These are phyloP conservation scores for Podochytrium sp. DNA, from an alignment of 192 early-diverging fungal species.

Conservation along the genomic window DNA sequence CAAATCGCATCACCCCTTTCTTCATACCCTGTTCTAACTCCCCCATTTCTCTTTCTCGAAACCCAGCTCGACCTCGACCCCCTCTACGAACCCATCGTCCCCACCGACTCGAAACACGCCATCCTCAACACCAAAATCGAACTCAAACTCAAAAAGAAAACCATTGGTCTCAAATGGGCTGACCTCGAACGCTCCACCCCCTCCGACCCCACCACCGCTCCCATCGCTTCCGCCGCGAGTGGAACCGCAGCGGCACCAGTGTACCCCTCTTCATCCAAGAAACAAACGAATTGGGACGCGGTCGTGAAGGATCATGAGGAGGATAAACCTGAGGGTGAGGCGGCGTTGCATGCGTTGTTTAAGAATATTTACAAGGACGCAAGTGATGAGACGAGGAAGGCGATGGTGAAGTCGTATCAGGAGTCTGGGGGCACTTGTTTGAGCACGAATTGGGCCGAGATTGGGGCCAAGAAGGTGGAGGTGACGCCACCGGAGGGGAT, in stretches of 20 bases:
- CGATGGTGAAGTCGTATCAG: slow-evolving; percentile 98
- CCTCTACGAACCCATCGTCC: slow-evolving; percentile 76
- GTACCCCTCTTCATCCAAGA: slow-evolving; percentile 53
- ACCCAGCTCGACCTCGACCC: slow-evolving; percentile 85
- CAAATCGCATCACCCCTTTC: background rate
- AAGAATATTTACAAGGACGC: slow-evolving; percentile 91
- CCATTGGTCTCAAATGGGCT: slow-evolving; percentile 82
- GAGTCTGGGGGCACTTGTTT: slow-evolving; percentile 95
- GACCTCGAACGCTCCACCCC: slow-evolving; percentile 62
- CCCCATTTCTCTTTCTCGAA: background rate
- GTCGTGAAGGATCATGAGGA: slow-evolving; percentile 72
- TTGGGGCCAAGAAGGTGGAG: slow-evolving; percentile 82
- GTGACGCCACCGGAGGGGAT: slow-evolving; percentile 92
- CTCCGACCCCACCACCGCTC: background rate
- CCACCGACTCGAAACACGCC: slow-evolving; percentile 52
- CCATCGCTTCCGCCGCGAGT: slow-evolving; percentile 34
- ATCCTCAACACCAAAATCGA: slow-evolving; percentile 61
- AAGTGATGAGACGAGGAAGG: slow-evolving; percentile 80
- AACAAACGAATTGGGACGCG: slow-evolving; percentile 84
- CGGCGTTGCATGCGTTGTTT: slow-evolving; percentile 89
- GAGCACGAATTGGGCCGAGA: slow-evolving; percentile 95
- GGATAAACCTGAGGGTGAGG: slow-evolving; percentile 88
- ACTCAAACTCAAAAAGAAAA: slow-evolving; percentile 69
- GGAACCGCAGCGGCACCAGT: slow-evolving; percentile 51
- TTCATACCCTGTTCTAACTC: background rate